Evolutionary conservation across 2,329 filamentous ascomycete species (phyloP), one percentile per base, ranked within the genome.

Genomic region (Acephala macrosclerotiorum): DNA sequence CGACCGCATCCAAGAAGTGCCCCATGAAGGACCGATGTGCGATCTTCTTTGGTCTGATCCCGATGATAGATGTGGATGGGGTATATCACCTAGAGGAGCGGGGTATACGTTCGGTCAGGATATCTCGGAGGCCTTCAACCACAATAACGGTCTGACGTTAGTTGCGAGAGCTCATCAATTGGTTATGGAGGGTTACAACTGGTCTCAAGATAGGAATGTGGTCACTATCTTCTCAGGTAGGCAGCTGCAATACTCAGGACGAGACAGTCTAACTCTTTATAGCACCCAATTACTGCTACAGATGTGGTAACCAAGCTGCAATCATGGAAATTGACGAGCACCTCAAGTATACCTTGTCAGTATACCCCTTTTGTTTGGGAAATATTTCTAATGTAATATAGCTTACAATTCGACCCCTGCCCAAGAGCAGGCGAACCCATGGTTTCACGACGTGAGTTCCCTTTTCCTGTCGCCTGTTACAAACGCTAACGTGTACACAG

Each of bases 291-390:
- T 99, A 99, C 85, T 99, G 95, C 84, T 98, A 99, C 86, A 89
- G 96, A 79, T 99, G 96, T 78, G 96, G 96, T 77, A 99, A 99
- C 82, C 96, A 98, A 82, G 96, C 96, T 64, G 96, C 96, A n/a
- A 98, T 99, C 80, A 99, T 99, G 96, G 96, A 98, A 82, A 99
- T 99, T 80, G 96, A 98, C 73, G 96, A 99, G 83, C 94, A 98
- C 80, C 84, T 99, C 78, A 98, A 99, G 85, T 99, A 98, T 82
- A 98, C 96, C 77, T 98, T 99, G 95, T 97, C 87, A 81, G 94
- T 89, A 55, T 58, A 26, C 40, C 33, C 22, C 3, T 20, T 51
- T 12, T 38, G 55, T 22, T 35, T 26, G 16, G 26, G 18, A 25
- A 33, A 60, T 61, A 33, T 58, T 64, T 68, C 76, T 80, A 71